These are phyloP conservation scores for Didymella glomerata DNA, from an alignment of 2,329 filamentous ascomycete genomes.

Conservation along the genomic window DNA sequence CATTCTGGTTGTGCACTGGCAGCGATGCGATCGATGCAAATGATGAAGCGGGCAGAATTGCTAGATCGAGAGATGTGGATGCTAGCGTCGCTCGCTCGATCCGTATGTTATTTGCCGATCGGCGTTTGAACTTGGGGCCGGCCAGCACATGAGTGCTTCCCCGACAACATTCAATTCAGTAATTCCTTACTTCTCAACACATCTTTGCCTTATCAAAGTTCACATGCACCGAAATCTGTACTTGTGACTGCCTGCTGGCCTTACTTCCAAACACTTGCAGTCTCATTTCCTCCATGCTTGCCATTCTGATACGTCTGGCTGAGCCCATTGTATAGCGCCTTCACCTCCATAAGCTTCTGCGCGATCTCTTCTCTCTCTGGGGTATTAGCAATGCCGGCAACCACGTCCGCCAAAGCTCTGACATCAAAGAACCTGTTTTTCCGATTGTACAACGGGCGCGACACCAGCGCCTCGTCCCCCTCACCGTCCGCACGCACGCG, in stretches of 20 bases:
- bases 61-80: neutral
- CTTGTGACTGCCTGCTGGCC: neutral
- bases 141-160: neutral
- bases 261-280: constrained; percentile 30
- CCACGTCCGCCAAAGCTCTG: constrained; percentile 29
- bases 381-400: constrained; percentile 29
- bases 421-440: constrained; percentile 63
- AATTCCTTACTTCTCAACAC: neutral
- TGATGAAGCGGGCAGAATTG: constrained; percentile 3
- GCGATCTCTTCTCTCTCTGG: constrained; percentile 24
- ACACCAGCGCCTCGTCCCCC: constrained; percentile 41
- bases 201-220: neutral
- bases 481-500: constrained; percentile 53
- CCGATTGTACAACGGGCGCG: constrained; percentile 62
- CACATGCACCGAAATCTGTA: neutral
- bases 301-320: constrained; percentile 31
- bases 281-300: constrained; percentile 23
- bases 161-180: neutral
- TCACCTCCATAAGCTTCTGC: constrained; percentile 59
- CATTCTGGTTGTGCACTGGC: neutral
- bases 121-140: constrained; percentile 3
- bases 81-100: constrained; percentile 1
- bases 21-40: neutral
- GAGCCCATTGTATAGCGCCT: constrained; percentile 47
- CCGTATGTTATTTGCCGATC: constrained; percentile 4